Base-by-base conservation (phyloP, 2,329 filamentous ascomycete species). In the Fusarium phyllophilum region DNA sequence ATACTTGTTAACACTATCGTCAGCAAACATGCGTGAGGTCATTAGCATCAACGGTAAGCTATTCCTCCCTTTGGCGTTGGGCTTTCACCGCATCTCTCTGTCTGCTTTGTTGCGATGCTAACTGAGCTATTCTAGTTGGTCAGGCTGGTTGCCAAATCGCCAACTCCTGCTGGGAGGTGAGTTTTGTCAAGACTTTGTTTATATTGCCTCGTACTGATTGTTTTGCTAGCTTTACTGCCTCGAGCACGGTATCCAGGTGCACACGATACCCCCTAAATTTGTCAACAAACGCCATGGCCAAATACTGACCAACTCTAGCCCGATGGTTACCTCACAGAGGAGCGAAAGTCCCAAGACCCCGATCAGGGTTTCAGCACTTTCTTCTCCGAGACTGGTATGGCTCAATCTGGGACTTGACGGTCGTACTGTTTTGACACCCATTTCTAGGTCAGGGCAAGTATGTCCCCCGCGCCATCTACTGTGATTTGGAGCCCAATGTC, bases 121-220 rank as follows among this genome's bases (percentile, higher is more conserved):
- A 93, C 87, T 76, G 78, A 82, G 81, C 84, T 73, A 80, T 58
- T 82, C 82, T 85, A 99, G 96, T 99, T 90, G 96, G 96, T 88
- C 96, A 99, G 91, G 96, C 96, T 85, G 96, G 96, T 93, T 98
- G 96, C 92, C 96, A 99, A 86, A 99, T 99, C 84, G 96, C 96
- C 88, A 99, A 99, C 90, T 96, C 96, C 81, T 98, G 96, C 92
- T 99, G 96, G 96, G 96, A 99, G 95, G 96, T 99, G 89, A 89
- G 94, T 89, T 82, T 70, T 67, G 51, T 72, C 34, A 49, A 46
- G 12, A 29, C 11, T 62, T 24, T 66, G 39, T 81, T 84, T 74
- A 79, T 73, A 38, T 71, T 38, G 31, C 45, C 68, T n/a, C 46
- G 74, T 54, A 66, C 73, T 77, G 49, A 76, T 44, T 56, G 57